Evolutionary conservation across 257 asterid species (phyloP), one percentile per base, ranked within the genome.

Genomic region (Fraxinus anomala): DNA sequence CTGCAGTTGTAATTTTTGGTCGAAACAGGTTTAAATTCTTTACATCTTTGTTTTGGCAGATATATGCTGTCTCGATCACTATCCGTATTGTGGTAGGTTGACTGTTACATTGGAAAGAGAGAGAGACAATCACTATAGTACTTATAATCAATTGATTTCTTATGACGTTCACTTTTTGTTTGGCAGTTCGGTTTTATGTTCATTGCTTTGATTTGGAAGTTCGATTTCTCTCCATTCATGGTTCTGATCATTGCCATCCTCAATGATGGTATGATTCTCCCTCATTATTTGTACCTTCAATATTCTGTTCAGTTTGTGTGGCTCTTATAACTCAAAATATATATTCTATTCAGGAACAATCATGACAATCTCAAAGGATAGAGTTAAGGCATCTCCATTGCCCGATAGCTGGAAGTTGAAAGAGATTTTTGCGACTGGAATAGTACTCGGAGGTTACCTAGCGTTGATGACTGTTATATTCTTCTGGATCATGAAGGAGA

Each of bases 401-500:
- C 97, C 97, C 0, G 98, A 94, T 82, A 92, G 98, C 92, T 94
- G 98, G 98, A 94, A 94, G 66, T 68, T 94, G 77, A 91, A 88
- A 26, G 98, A 92, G 73, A 94, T 94, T 13, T 95, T 95, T 51
- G 92, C 97, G 9, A 95, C 97, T 3, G 99, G 99, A 2, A 13
- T 93, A 12, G 89, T 90, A 40, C 94, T 95, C 23, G 99, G 99
- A 78, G 88, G 98, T 49, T 95, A 95, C 77, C 89, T 89, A 59
- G 98, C 91, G 11, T 31, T 95, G 82, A 89, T 90, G 96, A 92
- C 99, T 2, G 99, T 95, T 30, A n/a, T 95, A 17, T 95, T 95
- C 89, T 95, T 95, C 85, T 95, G 96, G 97, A 31, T 83, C 36
- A 86, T 93, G 90, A 81, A 85, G 30, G 80, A 89, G 16, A 91